These are phyloP conservation scores for Ascosphaera apis DNA, from an alignment of 2,329 filamentous ascomycete genomes.

Conservation along the genomic window DNA sequence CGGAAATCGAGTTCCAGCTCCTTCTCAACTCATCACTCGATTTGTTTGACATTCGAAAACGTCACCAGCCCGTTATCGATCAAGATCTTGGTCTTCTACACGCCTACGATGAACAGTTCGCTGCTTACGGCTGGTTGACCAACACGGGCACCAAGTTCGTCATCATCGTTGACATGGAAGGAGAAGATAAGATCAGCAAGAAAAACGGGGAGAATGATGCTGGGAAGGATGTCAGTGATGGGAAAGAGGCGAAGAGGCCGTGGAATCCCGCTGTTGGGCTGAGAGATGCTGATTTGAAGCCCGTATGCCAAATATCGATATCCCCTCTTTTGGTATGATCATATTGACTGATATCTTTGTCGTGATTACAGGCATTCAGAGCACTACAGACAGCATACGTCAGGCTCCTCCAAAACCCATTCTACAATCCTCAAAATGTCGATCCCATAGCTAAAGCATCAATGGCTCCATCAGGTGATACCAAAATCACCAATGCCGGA, in stretches of 20 bases:
- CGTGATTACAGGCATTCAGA: conserved; percentile 43
- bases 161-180: conserved; percentile 75
- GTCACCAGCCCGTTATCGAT: conserved; percentile 40
- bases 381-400: conserved; percentile 89
- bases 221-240: conserved; percentile 5
- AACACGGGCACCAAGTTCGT: conserved; percentile 88
- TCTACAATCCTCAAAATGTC: conserved; percentile 76
- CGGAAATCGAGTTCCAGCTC: conserved; percentile 61
- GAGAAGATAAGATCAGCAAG: conserved; percentile 24
- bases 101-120: conserved; percentile 77
- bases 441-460: conserved; percentile 28
- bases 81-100: conserved; percentile 84
- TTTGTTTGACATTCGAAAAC: conserved; percentile 69
- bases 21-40: conserved; percentile 80
- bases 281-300: conserved; percentile 67
- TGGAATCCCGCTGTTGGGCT: conserved; percentile 35
- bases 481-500: conserved; percentile 56
- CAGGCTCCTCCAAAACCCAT: conserved; percentile 71
- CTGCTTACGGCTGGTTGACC: conserved; percentile 87
- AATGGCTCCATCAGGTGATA: conserved; percentile 21
- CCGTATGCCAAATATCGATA: conserved; percentile 23
- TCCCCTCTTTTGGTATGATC: conserved; percentile 1
- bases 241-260: conserved; percentile 9
- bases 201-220: conserved; percentile 6
- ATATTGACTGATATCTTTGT: not conserved